Evolutionary conservation across 352 stramenopile species (phyloP), one percentile per base, ranked within the genome.

Genomic region (Phytophthora brassicae): DNA sequence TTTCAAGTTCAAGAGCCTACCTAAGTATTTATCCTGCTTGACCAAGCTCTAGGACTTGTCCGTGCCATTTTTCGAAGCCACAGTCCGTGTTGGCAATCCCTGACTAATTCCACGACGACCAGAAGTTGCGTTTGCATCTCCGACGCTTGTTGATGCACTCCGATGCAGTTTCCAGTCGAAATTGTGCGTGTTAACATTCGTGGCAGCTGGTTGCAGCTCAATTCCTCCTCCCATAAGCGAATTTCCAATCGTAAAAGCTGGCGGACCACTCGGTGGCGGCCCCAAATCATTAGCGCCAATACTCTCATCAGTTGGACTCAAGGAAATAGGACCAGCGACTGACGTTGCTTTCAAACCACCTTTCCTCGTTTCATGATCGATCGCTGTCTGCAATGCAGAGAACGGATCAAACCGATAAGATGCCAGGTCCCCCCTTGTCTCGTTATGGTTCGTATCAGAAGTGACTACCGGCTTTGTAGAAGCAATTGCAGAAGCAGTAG

Each of bases 211-310:
- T 48, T 89, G 81, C 28, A 80, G 53, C 46, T 94, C 86, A 24
- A 94, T 94, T 42, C 86, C 83, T 29, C 86, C 86, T 53, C 86
- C 86, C 64, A 92, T 89, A 26, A 94, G 82, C 28, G 86, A 94
- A 56, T 94, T 86, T 60, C 88, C 72, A 43, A 92, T 77, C 6
- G 60, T 70, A 31, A 94, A 86, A 8, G 72, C 68, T 26, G 86
- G 86, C 0, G 83, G 78, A 0, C 70, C 80, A 29, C 51, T 72
- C 3, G 86, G 86, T 13, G 86, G 83, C 2, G 86, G 78, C 0
- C 85, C 86, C 0, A 94, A 59, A 39, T 91, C 81, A 16, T 46
- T 45, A 1, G 69, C 61, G 24, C 61, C 48, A 17, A 14, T 58
- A 8, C 45, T 43, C 17, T 62, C 42, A 12, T 65, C 50, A 9